phyloP scores from a whole-genome alignment of 2,329 filamentous ascomycete species.

The Claviceps paspali region DNA sequence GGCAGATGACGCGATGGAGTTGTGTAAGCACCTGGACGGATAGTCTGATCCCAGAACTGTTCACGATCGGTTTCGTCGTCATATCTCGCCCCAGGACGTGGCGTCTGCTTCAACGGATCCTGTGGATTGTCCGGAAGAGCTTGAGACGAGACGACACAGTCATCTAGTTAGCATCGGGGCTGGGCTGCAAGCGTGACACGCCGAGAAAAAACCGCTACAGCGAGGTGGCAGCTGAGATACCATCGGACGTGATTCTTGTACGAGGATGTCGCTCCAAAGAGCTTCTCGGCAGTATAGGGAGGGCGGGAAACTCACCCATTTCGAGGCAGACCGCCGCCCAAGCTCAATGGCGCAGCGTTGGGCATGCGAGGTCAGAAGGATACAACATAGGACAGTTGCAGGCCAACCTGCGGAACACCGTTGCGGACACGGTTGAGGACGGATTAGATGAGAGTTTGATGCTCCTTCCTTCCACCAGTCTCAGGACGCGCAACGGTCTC shows the following conservation, averaged over 20 bases:
- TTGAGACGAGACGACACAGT: constrained; percentile 38
- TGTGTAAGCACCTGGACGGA: constrained; percentile 31
- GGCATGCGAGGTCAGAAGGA: constrained; percentile 8
- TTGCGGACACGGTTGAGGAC: neutral
- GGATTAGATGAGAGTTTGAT: neutral
- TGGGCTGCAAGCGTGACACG: constrained; percentile 1
- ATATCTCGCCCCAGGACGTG: constrained; percentile 33
- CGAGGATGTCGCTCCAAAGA: neutral
- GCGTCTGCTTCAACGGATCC: constrained; percentile 36
- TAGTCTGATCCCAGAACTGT: constrained; percentile 33
- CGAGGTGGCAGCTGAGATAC: neutral
- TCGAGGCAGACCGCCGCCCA: constrained; percentile 12
- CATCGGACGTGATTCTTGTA: neutral
- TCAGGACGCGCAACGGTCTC: too few species aligned
- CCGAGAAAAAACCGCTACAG: neutral
- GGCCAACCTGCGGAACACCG: neutral
- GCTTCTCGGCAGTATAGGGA: constrained; percentile 2
- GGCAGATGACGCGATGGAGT: constrained; percentile 21
- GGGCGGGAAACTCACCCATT: constrained; percentile 11
- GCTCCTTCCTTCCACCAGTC: neutral
- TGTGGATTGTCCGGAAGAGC: constrained; percentile 39
- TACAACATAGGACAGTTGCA: constrained; percentile 3
- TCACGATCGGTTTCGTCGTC: constrained; percentile 39
- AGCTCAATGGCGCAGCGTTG: constrained; percentile 8
- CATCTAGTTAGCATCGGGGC: constrained; percentile 3